Base-by-base conservation (phyloP, 1,284 basidiomycete genomes). In the Peniophora sp. region DNA sequence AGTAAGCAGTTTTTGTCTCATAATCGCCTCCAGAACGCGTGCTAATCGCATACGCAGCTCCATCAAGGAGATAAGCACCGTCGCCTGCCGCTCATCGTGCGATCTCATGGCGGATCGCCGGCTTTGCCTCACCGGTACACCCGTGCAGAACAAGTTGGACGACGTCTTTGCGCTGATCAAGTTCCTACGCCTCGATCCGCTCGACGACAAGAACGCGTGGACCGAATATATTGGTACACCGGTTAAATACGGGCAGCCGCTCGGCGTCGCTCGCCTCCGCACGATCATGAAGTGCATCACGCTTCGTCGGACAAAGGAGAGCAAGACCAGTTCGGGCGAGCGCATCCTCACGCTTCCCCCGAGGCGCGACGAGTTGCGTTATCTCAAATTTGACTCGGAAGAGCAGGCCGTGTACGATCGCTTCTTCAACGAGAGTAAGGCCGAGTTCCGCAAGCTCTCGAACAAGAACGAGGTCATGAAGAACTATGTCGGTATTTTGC, bases 61-160 rank as follows among this genome's bases (percentile, higher is more conserved):
- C 55, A 99, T 99, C 73, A 99, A 99, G 69, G 96, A 98, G 68
- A 86, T 91, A 1, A 79, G 81, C 24, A 99, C 97, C 0, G 92
- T 97, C 50, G 95, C 89, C 48, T 93, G 93, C 58, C 85, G 91
- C 54, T 96, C 97, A 3, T 94, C 88, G 10, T 99, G 97, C 69
- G 94, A 97, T 63, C 79, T 99, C 44, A 81, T 90, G 64, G 93
- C 96, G 2, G 91, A 97, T 62, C 85, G 97, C 49, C 84, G 97
- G 18, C 74, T 98, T 43, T 97, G 92, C 62, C 75, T 99, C 37
- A 97, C 96, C 9, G 97, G 97, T 54, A 99, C 97, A 6, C 97
- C 97, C 0, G 92, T 99, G 42, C 97, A 99, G 71, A 99, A 99
- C 76, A 95, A 95, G 64, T 81, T 99, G 52, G 96, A 99, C 68